Base-by-base conservation (phyloP, 1,284 basidiomycete species). In the Caloboletus firmus region DNA sequence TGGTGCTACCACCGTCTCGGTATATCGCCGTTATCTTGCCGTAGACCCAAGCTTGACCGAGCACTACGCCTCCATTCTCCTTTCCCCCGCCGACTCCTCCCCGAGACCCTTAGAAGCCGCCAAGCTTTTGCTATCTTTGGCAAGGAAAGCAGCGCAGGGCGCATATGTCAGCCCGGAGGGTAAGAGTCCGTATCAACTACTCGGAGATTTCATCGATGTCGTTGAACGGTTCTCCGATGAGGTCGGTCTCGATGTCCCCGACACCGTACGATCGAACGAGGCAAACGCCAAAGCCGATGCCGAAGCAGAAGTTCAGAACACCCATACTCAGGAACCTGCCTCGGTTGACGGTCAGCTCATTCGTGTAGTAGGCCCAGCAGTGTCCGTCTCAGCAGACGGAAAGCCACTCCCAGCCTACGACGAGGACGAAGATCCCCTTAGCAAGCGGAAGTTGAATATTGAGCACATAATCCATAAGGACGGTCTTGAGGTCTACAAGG, bases 101-200 rank as follows among this genome's bases (percentile, higher is more conserved):
- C 88, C 91, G n/a, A 83, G 92, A 39, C 91, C 95, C 0, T 80
- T 98, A 10, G 93, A 98, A 68, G 95, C 97, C 0, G 93, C 94
- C 7, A 99, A 99, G 69, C 79, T 96, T 17, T 78, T 98, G 9
- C 78, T 99, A 17, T 81, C 83, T 2, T 75, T 99, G 36, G 93
- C 93, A 10, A 81, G 93, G 47, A 88, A 89, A 65, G 93, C 96
- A 1, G 80, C 86, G 1, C 79, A 84, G 47, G 95, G 94, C 31
- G 84, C 88, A 51, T 98, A 97, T 69, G 79, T 78, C 12, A 93
- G 93, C 55, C 87, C 93, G 0, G 95, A 98, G 65, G 93, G 90
- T 45, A 99, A 98, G 75, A 96, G 94, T 59, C 89, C 96, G 0
- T 98, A 97, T 65, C 95, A 98, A 66, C 79, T 99, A 4, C 83